Evolutionary conservation across 306 rosid species (phyloP), one percentile per base, ranked within the genome.

Genomic region (Glycine latifolia): DNA sequence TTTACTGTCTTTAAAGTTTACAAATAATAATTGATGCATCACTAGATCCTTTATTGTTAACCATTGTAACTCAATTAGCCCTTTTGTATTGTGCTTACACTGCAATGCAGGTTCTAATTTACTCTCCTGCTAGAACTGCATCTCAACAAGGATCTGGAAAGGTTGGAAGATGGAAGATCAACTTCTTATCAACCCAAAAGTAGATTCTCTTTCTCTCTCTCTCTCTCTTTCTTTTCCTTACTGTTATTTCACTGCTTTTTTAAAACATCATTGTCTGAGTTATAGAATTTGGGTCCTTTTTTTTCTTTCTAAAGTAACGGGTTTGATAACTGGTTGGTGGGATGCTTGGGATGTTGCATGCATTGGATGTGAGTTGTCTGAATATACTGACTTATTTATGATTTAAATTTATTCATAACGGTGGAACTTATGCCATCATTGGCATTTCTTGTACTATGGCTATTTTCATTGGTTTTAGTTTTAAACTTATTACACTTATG

Each of bases 101-200:
- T 85, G 79, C 69, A 74, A 56, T 47, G 74, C 87, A 95, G 99
- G 98, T 95, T 87, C 88, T 93, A 59, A 93, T 95, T 81, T 92
- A 85, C 96, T 91, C 98, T 15, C 99, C 99, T 47, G 98, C 99
- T 67, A 92, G 99, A 89, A 91, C 98, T 79, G 99, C 99, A 11
- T 63, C 91, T 54, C 99, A 95, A 61, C 99, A 95, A 92, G 99
- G 99, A 86, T 95, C 99, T 15, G 99, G 99, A 77, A 95, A 93
- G 74, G 85, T 92, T 85, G 99, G 99, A 73, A 87, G 60, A 80
- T 95, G 99, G 99, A 95, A 89, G 88, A 92, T 95, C 92, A 93
- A 95, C 87, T 95, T 95, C 73, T 56, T 95, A 73, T 95, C 99
- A 48, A 95, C 98, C 8, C 99, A 91, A 69, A 95, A 95, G 97